These are phyloP conservation scores for Sporothrix luriei DNA, from an alignment of 2,329 filamentous ascomycete species.

Conservation along the genomic window DNA sequence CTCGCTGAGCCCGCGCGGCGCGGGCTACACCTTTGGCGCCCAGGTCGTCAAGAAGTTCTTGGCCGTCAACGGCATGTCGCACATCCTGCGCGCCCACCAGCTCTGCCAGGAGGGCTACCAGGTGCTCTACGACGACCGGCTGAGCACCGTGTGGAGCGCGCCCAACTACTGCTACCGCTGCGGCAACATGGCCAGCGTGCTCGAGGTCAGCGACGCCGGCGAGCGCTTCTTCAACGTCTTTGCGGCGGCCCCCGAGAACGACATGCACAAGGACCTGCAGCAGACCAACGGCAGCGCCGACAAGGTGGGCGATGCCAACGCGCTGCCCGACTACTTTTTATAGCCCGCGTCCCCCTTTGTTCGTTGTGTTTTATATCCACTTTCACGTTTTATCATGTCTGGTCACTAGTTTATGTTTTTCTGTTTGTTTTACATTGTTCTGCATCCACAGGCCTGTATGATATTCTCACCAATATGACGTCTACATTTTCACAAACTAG, in stretches of 20 bases:
- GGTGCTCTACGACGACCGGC: constrained; percentile 88
- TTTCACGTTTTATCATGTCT: constrained; percentile 2
- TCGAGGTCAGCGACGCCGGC: constrained; percentile 91
- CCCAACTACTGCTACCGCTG: constrained; percentile 96
- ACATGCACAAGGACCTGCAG: constrained; percentile 83
- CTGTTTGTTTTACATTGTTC: background rate
- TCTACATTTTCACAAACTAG: background rate
- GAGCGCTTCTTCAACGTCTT: constrained; percentile 98
- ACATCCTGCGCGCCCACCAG: constrained; percentile 97
- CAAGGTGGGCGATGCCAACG: constrained; percentile 64
- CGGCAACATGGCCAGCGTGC: constrained; percentile 94
- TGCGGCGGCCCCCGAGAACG: constrained; percentile 93
- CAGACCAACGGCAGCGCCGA: constrained; percentile 53
- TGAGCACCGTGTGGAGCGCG: constrained; percentile 97
- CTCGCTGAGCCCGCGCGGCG: constrained; percentile 86
- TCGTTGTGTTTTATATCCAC: background rate
- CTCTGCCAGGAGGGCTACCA: constrained; percentile 98
- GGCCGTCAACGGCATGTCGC: constrained; percentile 95
- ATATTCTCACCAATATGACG: constrained; percentile 24
- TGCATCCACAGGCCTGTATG: constrained; percentile 16
- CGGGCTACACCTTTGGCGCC: constrained; percentile 95
- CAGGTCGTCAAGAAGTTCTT: constrained; percentile 99
- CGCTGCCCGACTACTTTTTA: constrained; percentile 72
- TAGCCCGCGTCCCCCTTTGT: constrained; percentile 44
- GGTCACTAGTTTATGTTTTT: background rate